Evolutionary conservation across 768 basidiomycete genomes (phyloP), one percentile per base, ranked within the genome.

Genomic region (Boletus coccyginus): DNA sequence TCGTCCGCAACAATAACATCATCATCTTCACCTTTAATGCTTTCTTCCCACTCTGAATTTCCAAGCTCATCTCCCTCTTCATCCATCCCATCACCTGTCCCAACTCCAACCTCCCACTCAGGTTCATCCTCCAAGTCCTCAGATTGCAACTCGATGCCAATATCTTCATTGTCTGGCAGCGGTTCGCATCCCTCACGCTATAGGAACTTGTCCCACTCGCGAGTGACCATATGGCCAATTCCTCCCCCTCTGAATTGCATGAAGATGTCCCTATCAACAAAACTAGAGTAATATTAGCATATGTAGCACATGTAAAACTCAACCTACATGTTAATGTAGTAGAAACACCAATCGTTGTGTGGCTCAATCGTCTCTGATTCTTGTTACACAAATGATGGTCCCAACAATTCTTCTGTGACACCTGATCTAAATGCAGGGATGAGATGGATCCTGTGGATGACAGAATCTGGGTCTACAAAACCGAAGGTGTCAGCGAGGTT

Each of bases 171-270:
- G 27, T 27, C 27, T 5, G 5, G 5, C 21, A 29, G 39, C 1
- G 5, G 3, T 5, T 35, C n/a, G 0, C 6, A 0, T 42, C 49
- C 48, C 38, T 53, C 52, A 0, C 5, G 12, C 38, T 59, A 49
- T 35, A 61, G 36, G 27, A 49, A 13, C 0, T 31, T 27, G 2
- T 62, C 60, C 63, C 55, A 65, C 0, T 64, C 53, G 0, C 40
- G 46, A 0, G 59, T 63, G 0, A 46, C 45, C 27, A 51, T 61
- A 45, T 76, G 75, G 0, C 75, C 71, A 12, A 76, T 55, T 0
- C 71, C 68, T 0, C 70, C 66, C 0, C 73, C 74, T 2, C 51
- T 45, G 11, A 63, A 69, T 0, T 62, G 46, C 68, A 74, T 70
- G 16, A 60, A 57, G 33, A 57, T 50, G 5, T 60, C 55, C 0